Percentiles rank a stretch among this genome's conserved stretches.
These are phyloP conservation scores for Stachybotrys chartarum DNA, from an alignment of 2,329 filamentous ascomycete genomes.

Conservation along the genomic window DNA sequence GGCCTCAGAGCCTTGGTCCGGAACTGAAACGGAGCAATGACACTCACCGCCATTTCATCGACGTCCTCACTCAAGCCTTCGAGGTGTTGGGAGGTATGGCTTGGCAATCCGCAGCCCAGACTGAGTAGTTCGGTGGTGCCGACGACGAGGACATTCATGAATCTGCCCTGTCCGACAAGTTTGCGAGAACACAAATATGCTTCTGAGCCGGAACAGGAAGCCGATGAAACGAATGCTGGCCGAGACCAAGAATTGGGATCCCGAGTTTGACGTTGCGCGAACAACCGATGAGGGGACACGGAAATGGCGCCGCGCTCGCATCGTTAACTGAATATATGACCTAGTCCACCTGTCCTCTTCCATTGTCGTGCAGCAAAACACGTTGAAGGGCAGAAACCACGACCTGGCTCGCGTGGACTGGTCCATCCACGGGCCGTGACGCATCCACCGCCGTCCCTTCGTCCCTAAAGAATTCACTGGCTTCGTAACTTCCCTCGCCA, in stretches of 20 bases:
- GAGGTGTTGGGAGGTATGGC: constrained; percentile 22
- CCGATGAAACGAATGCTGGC: constrained; percentile 36
- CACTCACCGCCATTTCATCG: constrained; percentile 35
- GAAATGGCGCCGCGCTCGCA: constrained; percentile 39
- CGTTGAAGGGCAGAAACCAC: constrained; percentile 22
- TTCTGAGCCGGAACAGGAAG: constrained; percentile 34
- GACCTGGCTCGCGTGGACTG: constrained; percentile 30
- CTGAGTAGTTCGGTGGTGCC: constrained; percentile 13
- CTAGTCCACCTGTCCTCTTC: constrained; percentile 37
- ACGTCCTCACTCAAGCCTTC: constrained; percentile 29
- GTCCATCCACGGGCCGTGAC: constrained; percentile 27
- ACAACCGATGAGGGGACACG: constrained; percentile 31
- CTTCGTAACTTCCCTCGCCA: constrained; percentile 33
- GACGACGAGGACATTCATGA: constrained; percentile 5
- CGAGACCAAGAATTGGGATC: constrained; percentile 32
- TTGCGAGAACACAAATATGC: constrained; percentile 13
- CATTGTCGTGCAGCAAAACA: constrained; percentile 30
- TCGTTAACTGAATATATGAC: constrained; percentile 45
- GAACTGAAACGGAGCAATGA: constrained; percentile 29
- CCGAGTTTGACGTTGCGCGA: constrained; percentile 25
- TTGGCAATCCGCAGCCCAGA: constrained; percentile 13
- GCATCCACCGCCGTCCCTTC: constrained; percentile 25
- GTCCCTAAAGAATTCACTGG: constrained; percentile 39
- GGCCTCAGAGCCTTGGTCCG: constrained; percentile 21
- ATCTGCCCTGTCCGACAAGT: constrained; percentile 7